These are phyloP conservation scores for Euphorbia celastroides DNA, from an alignment of 441 rosid genomes.

Conservation along the genomic window DNA sequence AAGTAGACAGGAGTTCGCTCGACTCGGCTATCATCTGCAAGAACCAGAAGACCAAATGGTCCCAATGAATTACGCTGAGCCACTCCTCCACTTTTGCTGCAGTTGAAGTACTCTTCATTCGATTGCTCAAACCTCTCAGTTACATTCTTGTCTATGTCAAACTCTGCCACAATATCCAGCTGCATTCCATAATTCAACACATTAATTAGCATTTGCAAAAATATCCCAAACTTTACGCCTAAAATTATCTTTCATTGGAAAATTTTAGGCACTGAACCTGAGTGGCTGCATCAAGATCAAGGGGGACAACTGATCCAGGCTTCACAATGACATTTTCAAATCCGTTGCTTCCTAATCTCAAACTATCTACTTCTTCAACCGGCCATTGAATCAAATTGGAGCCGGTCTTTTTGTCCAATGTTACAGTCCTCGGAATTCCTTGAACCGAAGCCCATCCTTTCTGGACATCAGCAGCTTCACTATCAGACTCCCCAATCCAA, in stretches of 20 bases:
- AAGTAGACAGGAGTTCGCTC: slow-evolving; percentile 72
- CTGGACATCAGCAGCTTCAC: slow-evolving; percentile 62
- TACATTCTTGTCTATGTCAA: slow-evolving; percentile 35
- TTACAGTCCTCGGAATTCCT: slow-evolving; percentile 64
- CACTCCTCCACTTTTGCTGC: slow-evolving; percentile 33
- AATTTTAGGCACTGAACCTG: slow-evolving; percentile 31
- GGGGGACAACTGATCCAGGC: slow-evolving; percentile 53
- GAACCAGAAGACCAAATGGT: slow-evolving; percentile 72
- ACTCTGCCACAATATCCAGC: slow-evolving; percentile 67
- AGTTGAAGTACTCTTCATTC: slow-evolving; percentile 27
- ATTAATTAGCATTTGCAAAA: not conserved
- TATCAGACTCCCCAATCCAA: slow-evolving; percentile 85
- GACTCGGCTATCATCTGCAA: slow-evolving; percentile 45
- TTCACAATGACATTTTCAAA: slow-evolving; percentile 36
- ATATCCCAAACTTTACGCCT: not conserved
- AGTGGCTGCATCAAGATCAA: slow-evolving; percentile 49
- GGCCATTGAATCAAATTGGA: slow-evolving; percentile 62
- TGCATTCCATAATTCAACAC: slow-evolving; percentile 17
- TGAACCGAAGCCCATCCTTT: slow-evolving; percentile 98
- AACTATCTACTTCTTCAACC: slow-evolving; percentile 56
- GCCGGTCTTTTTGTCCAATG: slow-evolving; percentile 53
- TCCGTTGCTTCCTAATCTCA: slow-evolving; percentile 43
- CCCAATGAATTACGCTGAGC: slow-evolving; percentile 48
- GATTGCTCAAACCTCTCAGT: slow-evolving; percentile 26
- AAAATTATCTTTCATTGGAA: too few relatives aligned